These are phyloP conservation scores for Pythium monospermum DNA, from an alignment of 352 stramenopile species.

Conservation along the genomic window DNA sequence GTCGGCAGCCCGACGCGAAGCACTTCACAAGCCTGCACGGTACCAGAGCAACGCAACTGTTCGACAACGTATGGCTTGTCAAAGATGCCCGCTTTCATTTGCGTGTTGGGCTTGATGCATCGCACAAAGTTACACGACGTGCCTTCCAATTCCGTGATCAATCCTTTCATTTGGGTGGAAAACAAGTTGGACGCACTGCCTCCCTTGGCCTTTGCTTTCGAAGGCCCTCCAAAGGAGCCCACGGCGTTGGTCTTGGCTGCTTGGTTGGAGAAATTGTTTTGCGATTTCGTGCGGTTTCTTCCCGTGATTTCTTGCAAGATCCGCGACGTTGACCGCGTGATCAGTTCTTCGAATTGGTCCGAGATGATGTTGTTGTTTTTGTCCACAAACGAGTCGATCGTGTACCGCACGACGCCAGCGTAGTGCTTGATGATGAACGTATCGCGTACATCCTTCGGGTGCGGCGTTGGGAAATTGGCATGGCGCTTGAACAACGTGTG, in stretches of 20 bases:
- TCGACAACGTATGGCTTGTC: slow-evolving; percentile 75
- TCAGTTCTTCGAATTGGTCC: slow-evolving; percentile 83
- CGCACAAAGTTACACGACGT: slow-evolving; percentile 93
- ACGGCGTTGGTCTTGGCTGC: slow-evolving; percentile 52
- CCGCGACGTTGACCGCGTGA: slow-evolving; percentile 71
- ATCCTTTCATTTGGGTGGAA: slow-evolving; percentile 79
- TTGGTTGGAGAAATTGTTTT: slow-evolving; percentile 27
- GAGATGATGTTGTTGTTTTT: slow-evolving; percentile 92
- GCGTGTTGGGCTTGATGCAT: slow-evolving; percentile 96
- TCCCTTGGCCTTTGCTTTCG: slow-evolving; percentile 53
- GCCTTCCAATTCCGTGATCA: slow-evolving; percentile 75
- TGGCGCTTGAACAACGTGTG: slow-evolving; percentile 81
- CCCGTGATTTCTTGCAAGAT: slow-evolving; percentile 67
- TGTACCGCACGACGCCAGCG: slow-evolving; percentile 80
- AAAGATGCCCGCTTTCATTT: slow-evolving; percentile 85
- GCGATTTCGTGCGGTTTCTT: slow-evolving; percentile 40
- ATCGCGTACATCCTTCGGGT: slow-evolving; percentile 81
- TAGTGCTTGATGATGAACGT: slow-evolving; percentile 86
- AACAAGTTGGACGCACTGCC: slow-evolving; percentile 70
- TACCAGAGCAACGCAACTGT: slow-evolving; percentile 67
- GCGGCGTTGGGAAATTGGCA: slow-evolving; percentile 75
- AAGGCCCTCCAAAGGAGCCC: slow-evolving; percentile 23
- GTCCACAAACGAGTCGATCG: slow-evolving; percentile 81
- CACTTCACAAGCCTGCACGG: slow-evolving; percentile 75
- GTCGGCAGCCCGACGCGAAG: slow-evolving; percentile 77